Conservation (phyloP, 345 rosid genomes). For the Eucalyptus dawsonii region DNA sequence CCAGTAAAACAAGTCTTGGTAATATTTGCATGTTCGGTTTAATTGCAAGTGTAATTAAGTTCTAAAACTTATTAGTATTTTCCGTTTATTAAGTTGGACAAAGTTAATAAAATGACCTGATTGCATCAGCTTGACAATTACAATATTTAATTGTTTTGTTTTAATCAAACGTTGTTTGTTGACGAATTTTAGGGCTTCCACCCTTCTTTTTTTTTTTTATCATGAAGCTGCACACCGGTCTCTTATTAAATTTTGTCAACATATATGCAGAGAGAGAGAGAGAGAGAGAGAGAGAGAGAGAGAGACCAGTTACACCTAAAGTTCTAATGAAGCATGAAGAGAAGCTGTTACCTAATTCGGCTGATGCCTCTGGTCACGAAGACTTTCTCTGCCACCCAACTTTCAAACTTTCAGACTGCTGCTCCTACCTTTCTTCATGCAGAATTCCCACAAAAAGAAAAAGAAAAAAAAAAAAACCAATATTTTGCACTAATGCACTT, state of each 20-base stretch:
- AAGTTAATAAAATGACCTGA: rapidly evolving
- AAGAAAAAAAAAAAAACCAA: too few species aligned
- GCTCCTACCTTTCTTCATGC: background rate
- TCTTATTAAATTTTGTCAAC: background rate
- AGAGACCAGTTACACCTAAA: background rate
- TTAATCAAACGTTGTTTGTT: too few species aligned
- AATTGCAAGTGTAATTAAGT: rapidly evolving
- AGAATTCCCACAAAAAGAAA: background rate
- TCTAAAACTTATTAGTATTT: rapidly evolving
- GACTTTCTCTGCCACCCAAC: background rate
- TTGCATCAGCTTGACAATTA: rapidly evolving
- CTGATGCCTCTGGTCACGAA: background rate
- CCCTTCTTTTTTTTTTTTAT: background rate
- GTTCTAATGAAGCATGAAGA: background rate
- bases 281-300: too few species aligned
- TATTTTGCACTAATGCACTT: background rate
- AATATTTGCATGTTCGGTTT: rapidly evolving
- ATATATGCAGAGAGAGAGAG: too few species aligned
- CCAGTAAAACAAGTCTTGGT: rapidly evolving
- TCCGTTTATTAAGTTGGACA: rapidly evolving
- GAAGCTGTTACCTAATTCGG: background rate
- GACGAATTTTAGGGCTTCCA: background rate
- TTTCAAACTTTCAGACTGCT: background rate
- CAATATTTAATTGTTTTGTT: too few species aligned
- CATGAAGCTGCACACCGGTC: background rate